Conservation (phyloP, 2,329 filamentous ascomycete species). For the Elsinoe arachidis region DNA sequence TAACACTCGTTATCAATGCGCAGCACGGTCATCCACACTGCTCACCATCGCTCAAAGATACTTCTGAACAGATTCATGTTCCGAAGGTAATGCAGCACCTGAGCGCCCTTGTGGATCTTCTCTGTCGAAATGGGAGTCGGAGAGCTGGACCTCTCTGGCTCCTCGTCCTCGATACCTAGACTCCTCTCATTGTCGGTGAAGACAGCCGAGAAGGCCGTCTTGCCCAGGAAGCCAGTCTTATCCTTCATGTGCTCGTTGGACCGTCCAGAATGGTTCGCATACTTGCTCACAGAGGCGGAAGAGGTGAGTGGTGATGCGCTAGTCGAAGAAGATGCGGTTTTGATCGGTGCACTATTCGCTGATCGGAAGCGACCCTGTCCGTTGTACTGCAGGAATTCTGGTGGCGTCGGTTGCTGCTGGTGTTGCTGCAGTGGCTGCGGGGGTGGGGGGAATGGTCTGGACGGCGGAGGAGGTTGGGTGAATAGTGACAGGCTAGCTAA, state of each 20-base stretch:
- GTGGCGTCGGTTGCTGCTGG: conserved; percentile 3
- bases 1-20: background rate
- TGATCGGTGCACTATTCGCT: background rate
- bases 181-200: conserved; percentile 25
- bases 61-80: conserved; percentile 25
- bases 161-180: conserved; percentile 19
- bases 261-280: conserved; percentile 17
- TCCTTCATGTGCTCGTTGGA: conserved; percentile 21
- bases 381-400: background rate
- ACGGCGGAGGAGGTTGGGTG: conserved; percentile 1
- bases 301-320: background rate
- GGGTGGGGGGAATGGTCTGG: conserved; percentile 1
- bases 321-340: background rate
- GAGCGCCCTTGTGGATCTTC: conserved; percentile 26
- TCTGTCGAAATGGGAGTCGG: conserved; percentile 22
- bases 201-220: conserved; percentile 27
- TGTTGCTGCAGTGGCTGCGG: conserved; percentile 20
- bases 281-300: background rate
- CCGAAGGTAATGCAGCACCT: conserved; percentile 25
- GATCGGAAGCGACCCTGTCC: conserved; percentile 14
- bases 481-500: conserved; percentile 14
- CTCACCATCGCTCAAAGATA: conserved; percentile 23
- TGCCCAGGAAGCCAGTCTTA: conserved; percentile 26
- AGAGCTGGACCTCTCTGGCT: conserved; percentile 20
- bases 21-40: no score